Base-by-base conservation (phyloP, 2,329 filamentous ascomycete genomes). In the Claviceps fusiformis region DNA sequence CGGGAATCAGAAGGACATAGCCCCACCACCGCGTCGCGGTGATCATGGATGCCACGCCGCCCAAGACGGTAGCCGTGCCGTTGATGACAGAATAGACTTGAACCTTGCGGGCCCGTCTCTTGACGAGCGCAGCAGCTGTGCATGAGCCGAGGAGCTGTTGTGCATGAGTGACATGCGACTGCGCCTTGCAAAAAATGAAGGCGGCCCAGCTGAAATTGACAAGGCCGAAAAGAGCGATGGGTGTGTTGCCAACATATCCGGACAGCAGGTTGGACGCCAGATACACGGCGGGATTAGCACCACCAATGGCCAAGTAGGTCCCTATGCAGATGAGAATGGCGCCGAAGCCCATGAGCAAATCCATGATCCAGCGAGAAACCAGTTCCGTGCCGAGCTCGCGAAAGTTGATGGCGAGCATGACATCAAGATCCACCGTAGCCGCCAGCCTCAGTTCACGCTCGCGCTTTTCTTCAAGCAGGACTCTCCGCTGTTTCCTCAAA, bases 231-330 rank as follows among this genome's bases (percentile, higher is more conserved):
- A 74, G 29, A 0, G 76, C 75, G 2, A 75, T 71, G 1, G 75
- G 71, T 0, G 71, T 67, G 56, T 81, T 81, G 2, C 78, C 78
- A 19, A 81, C 67, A 56, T 79, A 80, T 1, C 78, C 78, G 0
- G 78, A 79, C 0, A 81, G 62, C 2, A 80, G 62, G 54, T 81
- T 81, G 60, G 74, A 78, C 0, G 73, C 71, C 0, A 64, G 4
- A 55, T 65, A 81, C 0, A 79, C 68, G 0, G 41, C 56, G 0
- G 35, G 64, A 51, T 78, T 68, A 0, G 68, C 71, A 1, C 78
- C 78, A 1, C 67, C 74, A 17, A 80, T 79, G 10, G 78, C 78
- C 71, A 81, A 70, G 56, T 74, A 69, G 0, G 78, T 79, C 9
- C 78, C 78, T 0, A 70, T 60, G 6, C 72, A 73, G 17, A 81